phyloP scores from a whole-genome alignment of 257 asterid genomes.

The Plantago elongata region DNA sequence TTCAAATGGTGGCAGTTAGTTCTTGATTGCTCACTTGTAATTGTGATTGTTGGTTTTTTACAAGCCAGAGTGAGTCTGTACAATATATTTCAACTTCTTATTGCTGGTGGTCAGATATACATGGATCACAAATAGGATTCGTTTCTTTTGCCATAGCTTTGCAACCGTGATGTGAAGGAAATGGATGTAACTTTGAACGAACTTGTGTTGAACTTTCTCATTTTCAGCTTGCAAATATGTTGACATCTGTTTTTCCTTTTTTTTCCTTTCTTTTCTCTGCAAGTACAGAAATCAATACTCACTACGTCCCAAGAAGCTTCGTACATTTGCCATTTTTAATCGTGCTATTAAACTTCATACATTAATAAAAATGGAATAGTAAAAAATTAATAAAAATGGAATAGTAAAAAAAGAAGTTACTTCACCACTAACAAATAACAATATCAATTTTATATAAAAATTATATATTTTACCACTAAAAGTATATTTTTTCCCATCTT shows the following conservation, averaged over 20 bases:
- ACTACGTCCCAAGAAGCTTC: no score
- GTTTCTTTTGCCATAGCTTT: slow-evolving; percentile 11
- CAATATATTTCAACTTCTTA: slow-evolving; percentile 20
- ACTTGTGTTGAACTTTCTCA: neutral
- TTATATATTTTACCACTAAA: no score
- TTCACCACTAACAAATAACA: no score
- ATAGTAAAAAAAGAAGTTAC: no score
- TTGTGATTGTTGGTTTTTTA: slow-evolving; percentile 20
- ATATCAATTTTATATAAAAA: no score
- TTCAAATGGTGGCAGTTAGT: slow-evolving; percentile 39
- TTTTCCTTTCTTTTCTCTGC: no score
- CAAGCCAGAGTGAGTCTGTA: slow-evolving; percentile 18
- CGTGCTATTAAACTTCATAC: no score
- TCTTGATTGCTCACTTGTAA: slow-evolving; percentile 21
- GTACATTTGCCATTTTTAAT: no score
- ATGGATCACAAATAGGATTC: slow-evolving; percentile 23
- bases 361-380: no score
- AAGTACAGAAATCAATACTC: no score
- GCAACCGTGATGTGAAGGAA: slow-evolving; percentile 11
- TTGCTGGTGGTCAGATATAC: slow-evolving; percentile 17
- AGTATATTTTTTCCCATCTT: no score
- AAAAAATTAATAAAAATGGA: no score
- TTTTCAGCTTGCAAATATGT: slow-evolving; percentile 3
- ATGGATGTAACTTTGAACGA: slow-evolving; percentile 8
- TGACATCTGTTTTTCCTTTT: neutral